These are phyloP conservation scores for Dianthus caryophyllus DNA, from an alignment of 148 eudicot genomes.

Conservation along the genomic window DNA sequence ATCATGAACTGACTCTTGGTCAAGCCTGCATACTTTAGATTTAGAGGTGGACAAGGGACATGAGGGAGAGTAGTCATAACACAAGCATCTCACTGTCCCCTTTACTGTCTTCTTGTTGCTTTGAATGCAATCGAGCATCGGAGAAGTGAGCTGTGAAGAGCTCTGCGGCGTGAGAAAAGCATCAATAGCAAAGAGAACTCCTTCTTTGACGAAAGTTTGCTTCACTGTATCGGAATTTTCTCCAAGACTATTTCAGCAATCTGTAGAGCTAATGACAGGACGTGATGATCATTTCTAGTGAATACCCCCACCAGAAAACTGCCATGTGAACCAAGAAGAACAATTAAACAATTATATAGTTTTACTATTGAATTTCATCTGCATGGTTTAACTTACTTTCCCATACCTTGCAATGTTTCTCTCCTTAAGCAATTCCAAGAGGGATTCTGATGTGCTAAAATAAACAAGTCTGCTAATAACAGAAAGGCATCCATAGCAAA, in stretches of 20 bases:
- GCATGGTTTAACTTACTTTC: not conserved
- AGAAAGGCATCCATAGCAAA: slow-evolving; percentile 80
- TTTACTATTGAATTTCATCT: not conserved
- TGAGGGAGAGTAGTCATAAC: slow-evolving; percentile 50
- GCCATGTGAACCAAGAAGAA: slow-evolving; percentile 28
- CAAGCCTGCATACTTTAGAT: slow-evolving; percentile 55
- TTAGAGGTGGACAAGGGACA: slow-evolving; percentile 34
- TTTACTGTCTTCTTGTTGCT: slow-evolving; percentile 30
- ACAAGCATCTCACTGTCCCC: slow-evolving; percentile 51
- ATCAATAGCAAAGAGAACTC: slow-evolving; percentile 75
- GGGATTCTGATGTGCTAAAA: slow-evolving; percentile 60
- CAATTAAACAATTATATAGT: not conserved
- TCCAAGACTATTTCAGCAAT: slow-evolving; percentile 67
- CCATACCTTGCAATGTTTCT: slow-evolving; percentile 74
- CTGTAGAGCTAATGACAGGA: slow-evolving; percentile 62
- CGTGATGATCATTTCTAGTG: slow-evolving; percentile 70
- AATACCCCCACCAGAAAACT: slow-evolving; percentile 92
- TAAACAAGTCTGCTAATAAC: slow-evolving; percentile 65
- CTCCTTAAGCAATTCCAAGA: slow-evolving; percentile 51
- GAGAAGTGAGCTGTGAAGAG: slow-evolving; percentile 44
- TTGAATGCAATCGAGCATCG: slow-evolving; percentile 33
- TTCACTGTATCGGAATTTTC: slow-evolving; percentile 60
- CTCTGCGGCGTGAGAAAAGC: slow-evolving; percentile 52
- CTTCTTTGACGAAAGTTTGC: slow-evolving; percentile 74
- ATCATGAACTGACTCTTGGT: slow-evolving; percentile 50